These are phyloP conservation scores for Russula griseocarnosa DNA, from an alignment of 768 basidiomycete species.

Conservation along the genomic window DNA sequence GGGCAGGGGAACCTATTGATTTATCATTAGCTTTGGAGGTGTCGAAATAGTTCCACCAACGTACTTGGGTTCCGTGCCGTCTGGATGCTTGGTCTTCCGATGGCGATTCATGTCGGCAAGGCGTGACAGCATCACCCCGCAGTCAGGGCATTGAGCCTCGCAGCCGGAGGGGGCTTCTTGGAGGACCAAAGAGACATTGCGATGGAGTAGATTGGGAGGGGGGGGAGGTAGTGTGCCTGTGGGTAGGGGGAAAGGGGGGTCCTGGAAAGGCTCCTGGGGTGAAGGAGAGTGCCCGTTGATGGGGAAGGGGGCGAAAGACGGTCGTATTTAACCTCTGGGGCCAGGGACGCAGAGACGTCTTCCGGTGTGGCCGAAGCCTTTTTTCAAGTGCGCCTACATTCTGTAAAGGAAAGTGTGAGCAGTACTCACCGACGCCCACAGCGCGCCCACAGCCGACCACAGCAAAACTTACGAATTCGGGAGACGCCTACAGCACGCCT, in stretches of 20 bases:
- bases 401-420: conserved; percentile 12
- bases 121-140: conserved; percentile 12
- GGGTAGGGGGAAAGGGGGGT: background rate
- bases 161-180: background rate
- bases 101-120: conserved; percentile 17
- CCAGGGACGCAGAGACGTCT: background rate
- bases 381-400: conserved; percentile 10
- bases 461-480: background rate
- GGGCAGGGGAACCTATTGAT: conserved; percentile 13
- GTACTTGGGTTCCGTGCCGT: conserved; percentile 14
- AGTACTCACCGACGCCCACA: conserved; percentile 11
- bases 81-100: conserved; percentile 10
- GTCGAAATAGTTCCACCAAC: background rate
- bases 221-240: background rate
- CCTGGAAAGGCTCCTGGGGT: background rate
- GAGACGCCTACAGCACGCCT: conserved; percentile 10
- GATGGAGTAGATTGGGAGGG: background rate
- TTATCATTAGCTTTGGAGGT: background rate
- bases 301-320: background rate
- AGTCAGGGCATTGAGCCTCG: conserved; percentile 9
- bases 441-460: conserved; percentile 1
- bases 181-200: background rate
- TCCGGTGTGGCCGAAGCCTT: conserved; percentile 3
- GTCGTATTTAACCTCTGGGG: conserved; percentile 17
- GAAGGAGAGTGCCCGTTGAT: background rate